A percentile compares a stretch with the other conserved stretches of the same genome.
These are phyloP conservation scores for Gamarada debralockiae DNA, from an alignment of 495 filamentous ascomycete species.

Conservation along the genomic window DNA sequence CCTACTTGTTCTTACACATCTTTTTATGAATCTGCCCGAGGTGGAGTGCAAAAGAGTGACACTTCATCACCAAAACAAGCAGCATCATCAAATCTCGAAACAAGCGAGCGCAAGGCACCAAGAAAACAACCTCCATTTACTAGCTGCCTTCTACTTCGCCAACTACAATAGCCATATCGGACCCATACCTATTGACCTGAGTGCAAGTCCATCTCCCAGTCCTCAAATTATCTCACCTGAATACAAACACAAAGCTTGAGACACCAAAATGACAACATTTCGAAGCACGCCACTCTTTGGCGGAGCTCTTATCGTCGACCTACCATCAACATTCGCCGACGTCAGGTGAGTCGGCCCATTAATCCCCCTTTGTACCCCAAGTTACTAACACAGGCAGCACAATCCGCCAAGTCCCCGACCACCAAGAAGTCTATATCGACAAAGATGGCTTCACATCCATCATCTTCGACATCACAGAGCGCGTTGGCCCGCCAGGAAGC, in stretches of 20 bases:
- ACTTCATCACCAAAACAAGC: too few species aligned
- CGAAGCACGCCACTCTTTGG: conserved; percentile 67
- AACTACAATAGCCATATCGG: background rate
- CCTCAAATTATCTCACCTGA: too few species aligned
- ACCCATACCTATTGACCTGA: too few species aligned
- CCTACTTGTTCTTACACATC: too few species aligned
- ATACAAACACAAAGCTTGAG: background rate
- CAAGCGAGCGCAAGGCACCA: conserved; percentile 5
- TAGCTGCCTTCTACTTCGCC: background rate
- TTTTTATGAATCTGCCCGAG: too few species aligned
- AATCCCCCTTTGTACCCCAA: background rate
- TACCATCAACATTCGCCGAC: conserved; percentile 73
- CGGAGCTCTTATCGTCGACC: conserved; percentile 68
- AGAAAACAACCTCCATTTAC: background rate
- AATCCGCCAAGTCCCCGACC: conserved; percentile 86
- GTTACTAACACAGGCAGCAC: conserved; percentile 41
- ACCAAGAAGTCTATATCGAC: conserved; percentile 93
- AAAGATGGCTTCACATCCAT: conserved; percentile 71
- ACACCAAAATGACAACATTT: conserved; percentile 42
- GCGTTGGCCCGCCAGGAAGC: conserved; percentile 47
- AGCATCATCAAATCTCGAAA: too few species aligned
- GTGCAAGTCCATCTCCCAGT: too few species aligned
- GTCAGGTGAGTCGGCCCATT: conserved; percentile 56
- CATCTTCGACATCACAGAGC: conserved; percentile 85
- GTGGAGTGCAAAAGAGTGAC: too few species aligned